phyloP scores from a whole-genome alignment of 208 protist genomes.

The Wallacemonas collosoma region DNA sequence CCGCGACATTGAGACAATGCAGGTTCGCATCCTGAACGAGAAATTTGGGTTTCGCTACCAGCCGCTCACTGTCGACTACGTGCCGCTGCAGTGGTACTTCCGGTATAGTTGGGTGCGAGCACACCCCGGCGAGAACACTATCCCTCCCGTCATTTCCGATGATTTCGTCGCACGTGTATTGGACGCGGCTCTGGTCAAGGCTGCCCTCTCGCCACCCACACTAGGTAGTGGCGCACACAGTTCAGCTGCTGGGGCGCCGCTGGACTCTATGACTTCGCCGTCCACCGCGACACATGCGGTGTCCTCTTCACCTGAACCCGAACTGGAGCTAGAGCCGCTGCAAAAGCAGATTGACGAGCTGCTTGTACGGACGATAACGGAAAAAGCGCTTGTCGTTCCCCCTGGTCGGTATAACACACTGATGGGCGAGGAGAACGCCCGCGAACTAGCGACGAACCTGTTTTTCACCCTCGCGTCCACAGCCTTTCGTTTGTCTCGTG shows the following conservation, averaged over 20 bases:
- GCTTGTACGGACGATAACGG: neutral
- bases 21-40: neutral
- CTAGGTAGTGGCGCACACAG: no score
- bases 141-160: neutral
- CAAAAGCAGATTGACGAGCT: conserved; percentile 6
- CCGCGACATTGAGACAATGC: neutral
- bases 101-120: neutral
- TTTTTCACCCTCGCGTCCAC: conserved; percentile 7
- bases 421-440: neutral
- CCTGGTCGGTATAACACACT: neutral
- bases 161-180: neutral
- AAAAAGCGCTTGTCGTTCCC: neutral
- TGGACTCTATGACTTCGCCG: no score
- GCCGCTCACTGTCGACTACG: neutral
- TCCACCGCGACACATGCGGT: no score
- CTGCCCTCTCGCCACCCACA: neutral
- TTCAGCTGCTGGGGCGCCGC: no score
- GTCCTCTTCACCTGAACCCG: neutral
- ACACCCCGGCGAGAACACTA: neutral
- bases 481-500: neutral
- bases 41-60: neutral
- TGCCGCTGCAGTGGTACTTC: neutral
- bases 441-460: neutral
- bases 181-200: neutral
- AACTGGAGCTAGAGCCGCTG: neutral